phyloP scores from a whole-genome alignment of 2,329 filamentous ascomycete species.

The Aspergillus udagawae region DNA sequence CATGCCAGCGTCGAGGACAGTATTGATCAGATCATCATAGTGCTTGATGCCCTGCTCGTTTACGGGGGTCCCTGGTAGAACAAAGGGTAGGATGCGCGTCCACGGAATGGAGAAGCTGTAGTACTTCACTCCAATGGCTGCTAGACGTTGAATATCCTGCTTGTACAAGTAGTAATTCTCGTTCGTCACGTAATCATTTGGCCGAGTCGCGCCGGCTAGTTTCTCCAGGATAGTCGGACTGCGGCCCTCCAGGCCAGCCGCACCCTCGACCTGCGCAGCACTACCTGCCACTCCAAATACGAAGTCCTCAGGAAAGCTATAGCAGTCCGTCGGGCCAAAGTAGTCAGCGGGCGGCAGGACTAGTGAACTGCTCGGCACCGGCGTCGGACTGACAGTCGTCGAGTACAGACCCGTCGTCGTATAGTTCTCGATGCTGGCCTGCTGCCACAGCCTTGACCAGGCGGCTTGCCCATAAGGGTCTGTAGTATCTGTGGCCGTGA shows the following conservation, averaged over 20 bases:
- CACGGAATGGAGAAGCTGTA: slow-evolving; percentile 48
- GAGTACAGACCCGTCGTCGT: slow-evolving; percentile 39
- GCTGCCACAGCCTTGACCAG: slow-evolving; percentile 33
- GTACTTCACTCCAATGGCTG: slow-evolving; percentile 36
- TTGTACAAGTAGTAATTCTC: slow-evolving; percentile 51
- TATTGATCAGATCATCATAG: slow-evolving; percentile 48
- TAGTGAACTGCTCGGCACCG: slow-evolving; percentile 52
- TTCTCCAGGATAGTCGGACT: slow-evolving; percentile 39
- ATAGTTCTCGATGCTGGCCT: slow-evolving; percentile 28
- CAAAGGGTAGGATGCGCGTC: slow-evolving; percentile 49
- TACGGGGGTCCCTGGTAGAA: slow-evolving; percentile 39
- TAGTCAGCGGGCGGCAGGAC: slow-evolving; percentile 53
- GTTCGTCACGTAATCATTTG: slow-evolving; percentile 47
- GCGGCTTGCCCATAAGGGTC: slow-evolving; percentile 35
- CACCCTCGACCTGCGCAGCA: slow-evolving; percentile 45
- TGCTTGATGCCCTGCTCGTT: slow-evolving; percentile 46
- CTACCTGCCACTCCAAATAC: slow-evolving; percentile 42
- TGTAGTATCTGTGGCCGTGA: slow-evolving; percentile 23
- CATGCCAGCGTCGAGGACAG: slow-evolving; percentile 41
- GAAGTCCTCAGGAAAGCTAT: slow-evolving; percentile 37
- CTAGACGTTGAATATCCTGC: slow-evolving; percentile 41
- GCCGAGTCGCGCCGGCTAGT: slow-evolving; percentile 27
- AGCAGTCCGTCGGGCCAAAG: slow-evolving; percentile 40
- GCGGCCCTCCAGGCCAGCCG: slow-evolving; percentile 38
- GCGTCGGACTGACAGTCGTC: slow-evolving; percentile 54